A percentile compares a stretch with the other conserved stretches of the same genome.
These are phyloP conservation scores for Lentinula novae-zelandiae DNA, from an alignment of 1,284 basidiomycete genomes.

Conservation along the genomic window DNA sequence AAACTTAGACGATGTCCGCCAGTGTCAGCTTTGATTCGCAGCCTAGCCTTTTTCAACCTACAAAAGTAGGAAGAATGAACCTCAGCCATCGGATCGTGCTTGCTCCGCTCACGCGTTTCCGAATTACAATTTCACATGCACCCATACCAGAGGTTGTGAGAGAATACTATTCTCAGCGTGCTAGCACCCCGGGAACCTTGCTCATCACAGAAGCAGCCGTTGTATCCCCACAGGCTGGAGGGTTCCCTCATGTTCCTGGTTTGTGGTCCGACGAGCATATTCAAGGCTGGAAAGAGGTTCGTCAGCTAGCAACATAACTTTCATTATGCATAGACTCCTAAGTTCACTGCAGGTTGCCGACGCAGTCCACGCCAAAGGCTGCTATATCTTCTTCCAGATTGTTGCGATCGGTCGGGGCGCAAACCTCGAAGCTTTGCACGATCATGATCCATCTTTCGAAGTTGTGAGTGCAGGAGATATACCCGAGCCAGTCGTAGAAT, in stretches of 20 bases:
- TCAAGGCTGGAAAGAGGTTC: slow-evolving; percentile 26
- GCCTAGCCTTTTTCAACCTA: slow-evolving; percentile 14
- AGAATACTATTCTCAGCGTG: slow-evolving; percentile 30
- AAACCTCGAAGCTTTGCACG: not conserved
- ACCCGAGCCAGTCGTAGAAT: not conserved
- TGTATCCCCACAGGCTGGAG: slow-evolving; percentile 17
- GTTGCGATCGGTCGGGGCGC: slow-evolving; percentile 40
- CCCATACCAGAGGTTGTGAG: slow-evolving; percentile 19
- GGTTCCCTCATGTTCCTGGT: slow-evolving; percentile 22
- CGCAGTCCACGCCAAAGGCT: slow-evolving; percentile 33
- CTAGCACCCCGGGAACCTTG: slow-evolving; percentile 23
- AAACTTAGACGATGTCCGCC: not conserved
- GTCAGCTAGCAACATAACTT: not conserved
- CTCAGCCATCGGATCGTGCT: slow-evolving; percentile 18
- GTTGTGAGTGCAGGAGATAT: slow-evolving; percentile 2
- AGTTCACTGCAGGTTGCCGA: slow-evolving; percentile 18
- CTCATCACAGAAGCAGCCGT: slow-evolving; percentile 29
- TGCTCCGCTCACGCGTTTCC: slow-evolving; percentile 16
- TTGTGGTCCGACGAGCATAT: slow-evolving; percentile 26
- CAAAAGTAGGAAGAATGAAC: slow-evolving; percentile 9
- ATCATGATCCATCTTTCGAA: not conserved
- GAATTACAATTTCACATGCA: slow-evolving; percentile 5
- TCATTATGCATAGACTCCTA: not conserved
- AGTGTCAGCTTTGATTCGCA: not conserved
- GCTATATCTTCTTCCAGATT: slow-evolving; percentile 37